Percentiles rank a stretch among this genome's conserved stretches.
These are phyloP conservation scores for Takashimella tepidaria DNA, from an alignment of 1,284 basidiomycete species.

Conservation along the genomic window DNA sequence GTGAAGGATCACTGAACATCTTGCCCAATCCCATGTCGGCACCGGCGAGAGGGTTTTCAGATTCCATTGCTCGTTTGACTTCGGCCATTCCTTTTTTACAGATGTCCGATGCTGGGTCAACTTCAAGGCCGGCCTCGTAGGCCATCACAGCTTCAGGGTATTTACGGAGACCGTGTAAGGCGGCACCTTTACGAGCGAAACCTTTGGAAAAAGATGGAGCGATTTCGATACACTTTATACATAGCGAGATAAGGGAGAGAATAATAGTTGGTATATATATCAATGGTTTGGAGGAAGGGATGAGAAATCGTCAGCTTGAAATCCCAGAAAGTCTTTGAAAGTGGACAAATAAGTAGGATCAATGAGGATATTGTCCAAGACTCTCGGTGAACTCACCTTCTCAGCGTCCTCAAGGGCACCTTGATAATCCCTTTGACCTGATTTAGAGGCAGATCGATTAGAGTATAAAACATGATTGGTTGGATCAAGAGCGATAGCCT, in stretches of 20 bases:
- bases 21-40: slow-evolving; percentile 59
- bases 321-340: no score
- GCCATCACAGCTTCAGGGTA: slow-evolving; percentile 74
- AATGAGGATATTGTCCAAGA: no score
- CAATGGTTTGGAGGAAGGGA: no score
- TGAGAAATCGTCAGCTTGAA: no score
- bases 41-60: slow-evolving; percentile 39
- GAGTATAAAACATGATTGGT: slow-evolving; percentile 86
- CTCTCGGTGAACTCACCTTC: slow-evolving; percentile 61
- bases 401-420: slow-evolving; percentile 85
- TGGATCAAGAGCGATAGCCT: slow-evolving; percentile 79
- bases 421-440: slow-evolving; percentile 72
- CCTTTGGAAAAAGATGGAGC: slow-evolving; percentile 87
- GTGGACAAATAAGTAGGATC: no score
- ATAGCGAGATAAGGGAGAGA: no score
- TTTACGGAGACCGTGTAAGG: slow-evolving; percentile 75
- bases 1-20: slow-evolving; percentile 78
- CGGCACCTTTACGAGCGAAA: slow-evolving; percentile 87
- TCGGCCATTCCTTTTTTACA: slow-evolving; percentile 83
- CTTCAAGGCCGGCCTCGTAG: slow-evolving; percentile 65
- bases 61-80: slow-evolving; percentile 62
- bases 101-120: slow-evolving; percentile 69
- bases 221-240: slow-evolving; percentile 62
- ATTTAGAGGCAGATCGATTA: slow-evolving; percentile 84
- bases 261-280: slow-evolving; percentile 41